phyloP scores from a whole-genome alignment of 805 yeast species.

The Barnettozyma sp. region DNA sequence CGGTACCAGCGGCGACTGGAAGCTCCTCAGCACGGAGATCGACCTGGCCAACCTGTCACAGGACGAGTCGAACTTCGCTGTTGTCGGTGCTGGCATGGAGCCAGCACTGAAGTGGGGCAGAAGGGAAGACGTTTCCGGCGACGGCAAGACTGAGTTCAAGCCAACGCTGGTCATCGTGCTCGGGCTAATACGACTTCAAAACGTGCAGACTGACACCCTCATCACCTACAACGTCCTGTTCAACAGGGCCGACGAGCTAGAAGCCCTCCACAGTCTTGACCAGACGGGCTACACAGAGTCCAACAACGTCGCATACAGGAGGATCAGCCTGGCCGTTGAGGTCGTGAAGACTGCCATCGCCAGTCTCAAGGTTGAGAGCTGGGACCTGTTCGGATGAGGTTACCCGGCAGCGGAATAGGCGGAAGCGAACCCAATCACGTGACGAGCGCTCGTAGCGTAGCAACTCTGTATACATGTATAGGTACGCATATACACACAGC shows the following conservation, averaged over 20 bases:
- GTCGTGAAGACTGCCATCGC: slow-evolving; percentile 23
- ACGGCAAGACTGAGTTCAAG: slow-evolving; percentile 16
- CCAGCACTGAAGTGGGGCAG: slow-evolving; percentile 50
- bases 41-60: slow-evolving; percentile 2
- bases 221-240: slow-evolving; percentile 57
- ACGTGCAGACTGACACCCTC: slow-evolving; percentile 52
- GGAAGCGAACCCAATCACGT: no score
- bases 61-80: slow-evolving; percentile 5
- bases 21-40: slow-evolving; percentile 17
- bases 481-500: no score
- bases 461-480: no score
- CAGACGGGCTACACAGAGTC: neutral
- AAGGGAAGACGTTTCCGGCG: slow-evolving; percentile 14
- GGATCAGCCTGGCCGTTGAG: slow-evolving; percentile 25
- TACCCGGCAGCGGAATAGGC: no score
- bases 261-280: slow-evolving; percentile 17
- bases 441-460: no score
- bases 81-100: slow-evolving; percentile 33
- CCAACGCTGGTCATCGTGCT: slow-evolving; percentile 43
- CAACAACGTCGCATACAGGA: slow-evolving; percentile 21
- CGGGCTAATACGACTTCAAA: slow-evolving; percentile 48
- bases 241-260: slow-evolving; percentile 23
- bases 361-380: slow-evolving; percentile 35
- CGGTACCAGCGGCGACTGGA: slow-evolving; percentile 26
- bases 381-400: slow-evolving; percentile 38